Percentiles rank a stretch among this genome's conserved stretches.
Conservation (phyloP, 345 rosid species). For the Rubroshorea leprosula region DNA sequence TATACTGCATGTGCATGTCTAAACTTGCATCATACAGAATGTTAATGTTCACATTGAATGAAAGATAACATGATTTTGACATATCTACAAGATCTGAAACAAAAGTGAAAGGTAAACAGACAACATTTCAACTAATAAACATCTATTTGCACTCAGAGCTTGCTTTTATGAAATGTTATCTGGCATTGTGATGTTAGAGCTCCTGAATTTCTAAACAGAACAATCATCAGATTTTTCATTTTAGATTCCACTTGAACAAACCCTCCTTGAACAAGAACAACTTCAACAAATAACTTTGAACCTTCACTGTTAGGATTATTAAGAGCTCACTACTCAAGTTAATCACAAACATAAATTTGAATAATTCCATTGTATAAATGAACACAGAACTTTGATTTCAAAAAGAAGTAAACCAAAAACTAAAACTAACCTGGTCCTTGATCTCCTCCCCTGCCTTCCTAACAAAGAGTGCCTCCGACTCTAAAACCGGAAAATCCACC, state of each 20-base stretch:
- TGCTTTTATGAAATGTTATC: not conserved
- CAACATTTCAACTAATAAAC: not conserved
- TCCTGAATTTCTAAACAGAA: not conserved
- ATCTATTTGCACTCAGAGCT: not conserved
- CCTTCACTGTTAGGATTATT: too few relatives aligned
- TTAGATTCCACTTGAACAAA: not conserved
- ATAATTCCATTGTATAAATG: too few relatives aligned
- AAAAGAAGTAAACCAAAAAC: not conserved
- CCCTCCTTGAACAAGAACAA: not conserved
- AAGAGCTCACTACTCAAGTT: not conserved
- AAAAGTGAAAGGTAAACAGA: not conserved
- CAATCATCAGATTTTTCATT: not conserved
- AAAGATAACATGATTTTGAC: too few relatives aligned
- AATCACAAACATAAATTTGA: not conserved
- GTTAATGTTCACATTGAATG: too few relatives aligned
- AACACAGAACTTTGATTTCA: not conserved
- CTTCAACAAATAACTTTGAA: not conserved
- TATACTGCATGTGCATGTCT: not conserved
- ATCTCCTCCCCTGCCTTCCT: conserved; percentile 97
- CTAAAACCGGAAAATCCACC: conserved; percentile 85
- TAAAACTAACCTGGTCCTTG: conserved; percentile 63
- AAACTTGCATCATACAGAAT: too few relatives aligned
- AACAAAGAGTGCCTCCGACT: conserved; percentile 76
- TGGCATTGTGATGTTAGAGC: not conserved
- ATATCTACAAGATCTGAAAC: too few relatives aligned